phyloP scores from a whole-genome alignment of 2,329 filamentous ascomycete species.

The Simplicillium aogashimaense region DNA sequence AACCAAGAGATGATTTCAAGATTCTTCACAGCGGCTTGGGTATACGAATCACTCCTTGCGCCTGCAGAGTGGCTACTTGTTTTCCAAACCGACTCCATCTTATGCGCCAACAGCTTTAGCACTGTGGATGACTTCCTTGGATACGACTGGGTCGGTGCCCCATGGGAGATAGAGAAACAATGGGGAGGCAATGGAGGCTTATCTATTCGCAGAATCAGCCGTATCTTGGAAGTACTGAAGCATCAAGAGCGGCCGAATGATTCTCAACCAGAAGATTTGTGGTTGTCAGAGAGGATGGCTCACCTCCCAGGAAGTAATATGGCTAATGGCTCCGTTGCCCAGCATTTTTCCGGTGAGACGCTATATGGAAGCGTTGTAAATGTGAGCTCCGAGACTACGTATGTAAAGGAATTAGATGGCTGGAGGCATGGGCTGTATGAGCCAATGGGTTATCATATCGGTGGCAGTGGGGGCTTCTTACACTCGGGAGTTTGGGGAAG shows the following conservation, averaged over 20 bases:
- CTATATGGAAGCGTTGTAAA: constrained; percentile 17
- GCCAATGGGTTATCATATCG: constrained; percentile 50
- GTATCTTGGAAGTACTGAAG: too few relatives aligned
- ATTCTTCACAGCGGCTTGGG: constrained; percentile 40
- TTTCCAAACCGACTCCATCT: constrained; percentile 45
- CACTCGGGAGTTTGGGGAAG: constrained; percentile 38
- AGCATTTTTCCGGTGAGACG: constrained; percentile 40
- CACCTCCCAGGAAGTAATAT: constrained; percentile 35
- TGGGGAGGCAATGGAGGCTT: constrained; percentile 43
- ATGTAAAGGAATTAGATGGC: constrained; percentile 33
- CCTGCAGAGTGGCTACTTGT: constrained; percentile 44
- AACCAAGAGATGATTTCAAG: constrained; percentile 41
- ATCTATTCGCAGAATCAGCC: constrained; percentile 39
- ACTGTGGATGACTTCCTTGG: constrained; percentile 39
- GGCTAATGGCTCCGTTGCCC: constrained; percentile 39
- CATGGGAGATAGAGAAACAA: constrained; percentile 29
- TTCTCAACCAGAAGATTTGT: constrained; percentile 44
- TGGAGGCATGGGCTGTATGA: constrained; percentile 43
- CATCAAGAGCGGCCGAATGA: constrained; percentile 18
- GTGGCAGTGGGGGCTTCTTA: constrained; percentile 34
- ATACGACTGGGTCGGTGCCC: constrained; percentile 44
- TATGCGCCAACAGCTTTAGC: constrained; percentile 40
- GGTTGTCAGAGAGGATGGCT: constrained; percentile 42
- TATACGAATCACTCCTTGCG: constrained; percentile 38
- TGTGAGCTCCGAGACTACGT: constrained; percentile 7